phyloP scores from a whole-genome alignment of 2,329 filamentous ascomycete species.

The Aspergillus proliferans region DNA sequence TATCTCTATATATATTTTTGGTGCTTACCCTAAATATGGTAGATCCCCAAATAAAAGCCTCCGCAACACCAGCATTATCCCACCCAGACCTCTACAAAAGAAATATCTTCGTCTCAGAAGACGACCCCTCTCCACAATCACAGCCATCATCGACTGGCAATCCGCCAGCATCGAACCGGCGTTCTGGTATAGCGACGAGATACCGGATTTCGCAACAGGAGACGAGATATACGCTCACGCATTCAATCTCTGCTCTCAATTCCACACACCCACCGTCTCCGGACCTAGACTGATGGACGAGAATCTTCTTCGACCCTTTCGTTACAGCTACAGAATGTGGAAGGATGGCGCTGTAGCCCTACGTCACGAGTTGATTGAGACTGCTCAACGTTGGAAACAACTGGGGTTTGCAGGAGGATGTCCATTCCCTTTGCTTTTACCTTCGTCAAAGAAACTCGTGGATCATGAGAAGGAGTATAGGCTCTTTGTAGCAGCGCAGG shows the following conservation, averaged over 20 bases:
- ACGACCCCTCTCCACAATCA: slow-evolving; percentile 30
- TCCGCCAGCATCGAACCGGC: slow-evolving; percentile 34
- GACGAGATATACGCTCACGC: slow-evolving; percentile 15
- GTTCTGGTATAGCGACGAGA: slow-evolving; percentile 34
- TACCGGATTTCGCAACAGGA: slow-evolving; percentile 35
- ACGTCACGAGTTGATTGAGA: slow-evolving; percentile 36
- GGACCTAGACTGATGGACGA: slow-evolving; percentile 15
- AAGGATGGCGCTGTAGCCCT: slow-evolving; percentile 35
- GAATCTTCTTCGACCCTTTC: slow-evolving; percentile 33
- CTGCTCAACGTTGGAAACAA: slow-evolving; percentile 30
- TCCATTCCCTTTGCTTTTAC: slow-evolving; percentile 19
- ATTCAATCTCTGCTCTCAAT: not conserved
- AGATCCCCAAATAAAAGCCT: slow-evolving; percentile 14
- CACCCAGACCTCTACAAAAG: slow-evolving; percentile 38
- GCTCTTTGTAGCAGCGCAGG: slow-evolving; percentile 27
- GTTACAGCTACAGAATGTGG: slow-evolving; percentile 38
- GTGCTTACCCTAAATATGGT: no score
- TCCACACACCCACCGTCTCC: not conserved
- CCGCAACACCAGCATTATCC: slow-evolving; percentile 27
- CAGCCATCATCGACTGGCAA: slow-evolving; percentile 41
- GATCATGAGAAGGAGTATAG: slow-evolving; percentile 25
- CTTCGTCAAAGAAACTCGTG: slow-evolving; percentile 18
- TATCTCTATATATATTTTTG: no score
- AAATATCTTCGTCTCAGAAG: slow-evolving; percentile 39
- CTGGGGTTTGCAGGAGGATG: slow-evolving; percentile 33